Evolutionary conservation across 176 grass and related monocot genomes (phyloP).

Genomic region (maize (Zea mays)): Zm-B73-REFERENCE-NAM-5.0 NC_050104.1:146091001-146091500

Average conservation of each 20-base stretch:
- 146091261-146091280: neutral
- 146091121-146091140: too few relatives aligned
- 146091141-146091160: too few relatives aligned
- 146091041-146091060: too few relatives aligned
- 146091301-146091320: conserved; percentile 94
- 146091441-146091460: conserved; percentile 2
- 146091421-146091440: conserved; percentile 30
- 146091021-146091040: too few relatives aligned
- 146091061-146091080: too few relatives aligned
- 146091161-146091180: too few relatives aligned
- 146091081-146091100: too few relatives aligned
- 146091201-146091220: neutral
- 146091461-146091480: conserved; percentile 7
- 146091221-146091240: conserved; percentile 14
- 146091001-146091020: too few relatives aligned
- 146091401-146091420: conserved; percentile 59
- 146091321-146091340: conserved; percentile 93
- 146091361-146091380: conserved; percentile 92
- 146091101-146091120: too few relatives aligned
- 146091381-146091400: conserved; percentile 98
- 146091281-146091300: conserved; percentile 50
- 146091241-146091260: conserved; percentile 27
- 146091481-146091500: neutral
- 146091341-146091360: conserved; percentile 90
- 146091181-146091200: neutral